A percentile compares a stretch with the other conserved stretches of the same genome.
Evolutionary conservation across 192 early-diverging fungal genomes (phyloP).

Genomic region (Anaeromyces robustus): DNA sequence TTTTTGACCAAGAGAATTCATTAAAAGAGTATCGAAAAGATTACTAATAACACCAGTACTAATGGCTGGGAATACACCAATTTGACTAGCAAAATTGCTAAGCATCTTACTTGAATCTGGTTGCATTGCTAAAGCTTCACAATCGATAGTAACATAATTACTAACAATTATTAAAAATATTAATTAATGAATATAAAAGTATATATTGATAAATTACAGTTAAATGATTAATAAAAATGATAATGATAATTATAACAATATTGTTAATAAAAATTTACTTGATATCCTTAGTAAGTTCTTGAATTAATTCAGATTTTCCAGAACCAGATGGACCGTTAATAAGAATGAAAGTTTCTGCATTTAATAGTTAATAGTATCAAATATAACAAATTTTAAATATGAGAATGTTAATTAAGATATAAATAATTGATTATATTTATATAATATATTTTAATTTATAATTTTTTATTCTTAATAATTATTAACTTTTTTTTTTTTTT

Average conservation of each 20-base stretch:
- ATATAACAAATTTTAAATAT: too few relatives aligned
- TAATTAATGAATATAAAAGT: too few relatives aligned
- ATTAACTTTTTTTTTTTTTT: too few relatives aligned
- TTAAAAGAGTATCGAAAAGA: constrained; percentile 66
- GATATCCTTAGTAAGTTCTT: constrained; percentile 45
- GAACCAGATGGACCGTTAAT: constrained; percentile 71
- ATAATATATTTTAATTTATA: too few relatives aligned
- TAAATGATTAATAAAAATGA: too few relatives aligned
- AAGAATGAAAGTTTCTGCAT: constrained; percentile 72
- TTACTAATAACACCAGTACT: constrained; percentile 58
- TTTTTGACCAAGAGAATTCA: constrained; percentile 79
- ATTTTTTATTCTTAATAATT: too few relatives aligned
- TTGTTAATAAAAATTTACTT: constrained; percentile 27
- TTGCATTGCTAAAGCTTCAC: constrained; percentile 56
- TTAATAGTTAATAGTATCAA: too few relatives aligned
- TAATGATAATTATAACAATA: too few relatives aligned
- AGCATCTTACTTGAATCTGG: constrained; percentile 59
- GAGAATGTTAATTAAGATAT: too few relatives aligned
- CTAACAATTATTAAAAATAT: too few relatives aligned
- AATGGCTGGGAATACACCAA: constrained; percentile 86
- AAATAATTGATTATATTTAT: too few relatives aligned
- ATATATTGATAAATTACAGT: too few relatives aligned
- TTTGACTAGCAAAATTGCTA: constrained; percentile 58
- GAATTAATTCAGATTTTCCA: constrained; percentile 62
- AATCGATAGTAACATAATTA: constrained; percentile 62